Base-by-base conservation (phyloP, 1,284 basidiomycete genomes). In the Trichosporon asahii region DNA sequence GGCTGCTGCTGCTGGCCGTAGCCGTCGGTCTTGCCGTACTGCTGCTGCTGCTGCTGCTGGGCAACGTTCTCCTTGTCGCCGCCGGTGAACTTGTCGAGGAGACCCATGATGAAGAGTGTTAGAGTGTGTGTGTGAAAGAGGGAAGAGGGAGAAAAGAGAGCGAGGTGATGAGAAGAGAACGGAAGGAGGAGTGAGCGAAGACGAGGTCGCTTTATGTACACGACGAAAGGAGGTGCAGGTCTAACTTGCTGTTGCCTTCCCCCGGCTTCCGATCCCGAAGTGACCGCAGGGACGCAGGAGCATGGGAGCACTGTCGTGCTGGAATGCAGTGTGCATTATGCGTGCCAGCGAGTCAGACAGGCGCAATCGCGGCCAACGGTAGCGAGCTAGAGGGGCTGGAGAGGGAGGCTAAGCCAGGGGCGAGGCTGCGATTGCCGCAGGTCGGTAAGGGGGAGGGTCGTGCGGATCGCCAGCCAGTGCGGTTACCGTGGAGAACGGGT, bases 61-160 rank as follows among this genome's bases (percentile, higher is more conserved):
- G 57, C 14, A 31, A 61, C 57, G 27, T 61, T 61, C 57, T 61
- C 57, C 57, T 61, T 61, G 57, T 61, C 57, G 57, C n/a, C 57
- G 57, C 57, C 53, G 27, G 53, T 31, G 57, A 61, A 61, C 57
- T 11, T 61, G 57, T 61, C 57, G 18, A 61, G 57, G 57, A 61
- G 29, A 33, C 57, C 57, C 57, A 61, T 61, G 27, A 27, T 61
- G 57, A 15, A n/a, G n/a, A n/a, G n/a, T n/a, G n/a, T 31, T 61
- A 31, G 31, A 15, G 14, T 29, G 53, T 31, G 29, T 3, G 29
- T 8, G 27, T n/a, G 57, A 15, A 5, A 15, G 12, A 57, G 57
- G 15, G 18, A n/a, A 18, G 21, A n/a, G 25, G 6, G 55, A 31
- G 27, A 33, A 12, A 12, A 37, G 35, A 37, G 57, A n/a, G 57